Evolutionary conservation across 805 yeast genomes (phyloP).

Genomic region (Sugiyamaella marilandica): DNA sequence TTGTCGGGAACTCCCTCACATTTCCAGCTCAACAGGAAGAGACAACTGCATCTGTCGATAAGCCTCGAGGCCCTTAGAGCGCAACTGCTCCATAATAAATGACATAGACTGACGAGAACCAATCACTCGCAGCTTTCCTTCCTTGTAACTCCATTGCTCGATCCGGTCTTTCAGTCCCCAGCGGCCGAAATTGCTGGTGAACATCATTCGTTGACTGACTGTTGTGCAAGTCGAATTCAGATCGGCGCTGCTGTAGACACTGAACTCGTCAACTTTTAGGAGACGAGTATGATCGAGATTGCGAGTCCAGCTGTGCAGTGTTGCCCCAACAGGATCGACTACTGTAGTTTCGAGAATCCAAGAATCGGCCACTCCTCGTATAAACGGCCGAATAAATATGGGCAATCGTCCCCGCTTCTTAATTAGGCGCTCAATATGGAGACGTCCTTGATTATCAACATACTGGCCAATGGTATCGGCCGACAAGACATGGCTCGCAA

Average conservation of each 20-base stretch:
- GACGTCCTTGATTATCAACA: constrained; percentile 57
- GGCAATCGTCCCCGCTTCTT: constrained; percentile 80
- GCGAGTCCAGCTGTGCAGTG: constrained; percentile 65
- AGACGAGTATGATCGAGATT: constrained; percentile 80
- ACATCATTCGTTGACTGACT: constrained; percentile 59
- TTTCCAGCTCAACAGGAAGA: constrained; percentile 17
- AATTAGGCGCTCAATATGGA: constrained; percentile 68
- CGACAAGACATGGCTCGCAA: constrained; percentile 76
- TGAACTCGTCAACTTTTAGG: constrained; percentile 72
- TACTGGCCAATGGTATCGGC: constrained; percentile 66
- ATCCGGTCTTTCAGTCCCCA: constrained; percentile 65
- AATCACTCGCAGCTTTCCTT: constrained; percentile 61
- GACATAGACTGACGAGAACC: constrained; percentile 69
- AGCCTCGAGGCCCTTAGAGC: constrained; percentile 22
- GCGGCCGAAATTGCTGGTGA: constrained; percentile 61
- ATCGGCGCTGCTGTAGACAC: constrained; percentile 42
- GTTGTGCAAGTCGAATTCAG: constrained; percentile 32
- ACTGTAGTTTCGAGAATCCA: constrained; percentile 79
- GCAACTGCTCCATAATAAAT: constrained; percentile 65
- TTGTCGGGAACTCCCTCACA: too few species aligned
- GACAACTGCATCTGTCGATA: constrained; percentile 21
- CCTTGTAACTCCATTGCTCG: constrained; percentile 74
- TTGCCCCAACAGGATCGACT: constrained; percentile 55
- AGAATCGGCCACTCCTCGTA: constrained; percentile 63
- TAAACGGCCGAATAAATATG: constrained; percentile 65